phyloP scores from a whole-genome alignment of 495 filamentous ascomycete species.

The Aspergillus sclerotioniger region DNA sequence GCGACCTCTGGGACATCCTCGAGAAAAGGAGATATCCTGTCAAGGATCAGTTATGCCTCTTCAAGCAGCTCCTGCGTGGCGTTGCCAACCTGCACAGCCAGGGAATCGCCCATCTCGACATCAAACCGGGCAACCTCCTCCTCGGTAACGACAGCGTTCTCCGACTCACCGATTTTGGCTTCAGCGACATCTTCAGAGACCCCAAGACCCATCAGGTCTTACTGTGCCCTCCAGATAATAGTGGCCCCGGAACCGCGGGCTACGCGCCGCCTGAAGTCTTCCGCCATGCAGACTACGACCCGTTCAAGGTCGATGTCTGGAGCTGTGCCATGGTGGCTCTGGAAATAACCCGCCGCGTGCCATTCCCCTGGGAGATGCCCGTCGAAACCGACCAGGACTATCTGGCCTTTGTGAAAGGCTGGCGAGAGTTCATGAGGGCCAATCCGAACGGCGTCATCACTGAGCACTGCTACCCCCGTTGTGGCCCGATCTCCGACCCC shows the following conservation, averaged over 20 bases:
- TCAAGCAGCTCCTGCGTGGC: conserved; percentile 75
- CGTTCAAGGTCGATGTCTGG: background rate
- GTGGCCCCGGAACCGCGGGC: conserved; percentile 53
- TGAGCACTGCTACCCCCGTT: conserved; percentile 54
- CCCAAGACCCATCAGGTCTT: no score
- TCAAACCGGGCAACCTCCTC: conserved; percentile 78
- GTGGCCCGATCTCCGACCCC: conserved; percentile 39
- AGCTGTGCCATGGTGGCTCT: no score
- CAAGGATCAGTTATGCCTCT: conserved; percentile 66
- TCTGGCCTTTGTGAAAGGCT: conserved; percentile 22
- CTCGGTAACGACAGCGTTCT: conserved; percentile 65
- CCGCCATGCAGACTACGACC: background rate
- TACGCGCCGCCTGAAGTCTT: conserved; percentile 76
- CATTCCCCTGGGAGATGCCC: background rate
- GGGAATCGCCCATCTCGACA: conserved; percentile 77
- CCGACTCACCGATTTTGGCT: conserved; percentile 81
- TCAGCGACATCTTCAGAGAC: conserved; percentile 72
- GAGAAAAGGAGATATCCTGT: conserved; percentile 58
- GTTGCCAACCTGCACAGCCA: conserved; percentile 66
- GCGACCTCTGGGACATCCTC: conserved; percentile 70
- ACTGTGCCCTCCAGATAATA: no score
- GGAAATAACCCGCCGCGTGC: no score
- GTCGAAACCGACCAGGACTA: no score
- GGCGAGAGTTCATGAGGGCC: conserved; percentile 58
- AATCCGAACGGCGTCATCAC: conserved; percentile 42